A percentile compares a stretch with the other conserved stretches of the same genome.
Conservation (phyloP, 1,284 basidiomycete genomes). For the Austropuccinia psidii region DNA sequence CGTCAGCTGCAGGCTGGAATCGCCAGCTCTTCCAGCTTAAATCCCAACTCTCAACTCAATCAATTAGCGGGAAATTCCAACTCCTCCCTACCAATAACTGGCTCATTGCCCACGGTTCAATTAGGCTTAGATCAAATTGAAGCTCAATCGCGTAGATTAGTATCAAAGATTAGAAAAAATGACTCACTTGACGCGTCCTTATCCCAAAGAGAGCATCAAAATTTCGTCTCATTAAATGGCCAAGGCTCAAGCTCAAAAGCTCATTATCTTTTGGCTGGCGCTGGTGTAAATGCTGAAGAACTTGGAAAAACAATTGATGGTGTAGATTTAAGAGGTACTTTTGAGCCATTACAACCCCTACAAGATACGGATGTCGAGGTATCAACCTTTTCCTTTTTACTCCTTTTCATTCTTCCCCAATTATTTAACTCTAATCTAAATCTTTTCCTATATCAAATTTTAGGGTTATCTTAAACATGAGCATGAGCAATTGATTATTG, state of each 20-base stretch:
- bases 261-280: slow-evolving; percentile 66
- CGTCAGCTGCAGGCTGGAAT: slow-evolving; percentile 40
- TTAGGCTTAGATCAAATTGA: slow-evolving; percentile 87
- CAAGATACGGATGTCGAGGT: slow-evolving; percentile 76
- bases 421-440: neutral
- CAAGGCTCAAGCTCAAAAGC: slow-evolving; percentile 34
- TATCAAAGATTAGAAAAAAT: slow-evolving; percentile 55
- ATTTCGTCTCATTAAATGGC: slow-evolving; percentile 37
- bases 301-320: slow-evolving; percentile 70
- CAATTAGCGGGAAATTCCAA: slow-evolving; percentile 41
- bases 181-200: slow-evolving; percentile 35
- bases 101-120: slow-evolving; percentile 63
- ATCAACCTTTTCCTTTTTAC: neutral
- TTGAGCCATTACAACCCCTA: slow-evolving; percentile 76
- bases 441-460: neutral
- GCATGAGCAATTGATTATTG: slow-evolving; percentile 87
- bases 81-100: slow-evolving; percentile 55
- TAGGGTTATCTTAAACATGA: slow-evolving; percentile 74
- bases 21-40: slow-evolving; percentile 1
- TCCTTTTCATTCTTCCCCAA: neutral
- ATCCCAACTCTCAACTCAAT: slow-evolving; percentile 5
- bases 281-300: slow-evolving; percentile 75
- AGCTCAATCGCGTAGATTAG: slow-evolving; percentile 70
- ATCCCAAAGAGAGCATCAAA: slow-evolving; percentile 37
- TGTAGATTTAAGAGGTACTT: slow-evolving; percentile 72